These are phyloP conservation scores for Magnolia kwangsiensis DNA, from an alignment of 164 flowering plant species.

Conservation along the genomic window DNA sequence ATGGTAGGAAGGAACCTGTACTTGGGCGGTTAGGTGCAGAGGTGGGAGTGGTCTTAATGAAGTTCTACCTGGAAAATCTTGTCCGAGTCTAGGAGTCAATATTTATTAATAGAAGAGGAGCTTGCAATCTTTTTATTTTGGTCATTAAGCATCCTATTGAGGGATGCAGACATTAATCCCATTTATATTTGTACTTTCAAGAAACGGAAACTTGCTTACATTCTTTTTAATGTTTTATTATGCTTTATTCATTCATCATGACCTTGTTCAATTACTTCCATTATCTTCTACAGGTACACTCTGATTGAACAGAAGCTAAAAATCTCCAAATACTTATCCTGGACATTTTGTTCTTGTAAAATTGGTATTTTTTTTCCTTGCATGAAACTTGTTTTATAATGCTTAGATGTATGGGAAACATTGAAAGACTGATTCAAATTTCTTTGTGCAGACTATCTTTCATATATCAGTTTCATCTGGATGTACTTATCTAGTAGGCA, in stretches of 20 bases:
- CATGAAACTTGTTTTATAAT: neutral
- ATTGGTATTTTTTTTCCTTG: slow-evolving; percentile 41
- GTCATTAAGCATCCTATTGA: neutral
- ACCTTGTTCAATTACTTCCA: slow-evolving; percentile 1
- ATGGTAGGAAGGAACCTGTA: too few relatives aligned
- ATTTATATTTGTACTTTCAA: neutral
- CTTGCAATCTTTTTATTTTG: neutral
- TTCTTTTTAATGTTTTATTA: neutral
- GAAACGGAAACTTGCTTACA: neutral
- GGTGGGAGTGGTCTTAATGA: neutral
- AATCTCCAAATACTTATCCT: slow-evolving; percentile 69
- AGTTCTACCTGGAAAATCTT: neutral
- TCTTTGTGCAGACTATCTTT: neutral
- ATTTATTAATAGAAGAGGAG: neutral
- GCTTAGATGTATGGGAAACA: neutral
- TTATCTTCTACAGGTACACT: slow-evolving; percentile 52
- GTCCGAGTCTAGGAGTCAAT: neutral
- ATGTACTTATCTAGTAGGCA: neutral
- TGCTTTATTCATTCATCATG: slow-evolving; percentile 6
- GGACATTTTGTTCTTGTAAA: slow-evolving; percentile 88
- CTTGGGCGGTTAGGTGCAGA: neutral
- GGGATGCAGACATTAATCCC: neutral
- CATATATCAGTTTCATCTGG: too few relatives aligned
- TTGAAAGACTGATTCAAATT: neutral
- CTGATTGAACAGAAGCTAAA: slow-evolving; percentile 80